Evolutionary conservation across 352 stramenopile species (phyloP).

Genomic region (Phytophthora palmivora): DNA sequence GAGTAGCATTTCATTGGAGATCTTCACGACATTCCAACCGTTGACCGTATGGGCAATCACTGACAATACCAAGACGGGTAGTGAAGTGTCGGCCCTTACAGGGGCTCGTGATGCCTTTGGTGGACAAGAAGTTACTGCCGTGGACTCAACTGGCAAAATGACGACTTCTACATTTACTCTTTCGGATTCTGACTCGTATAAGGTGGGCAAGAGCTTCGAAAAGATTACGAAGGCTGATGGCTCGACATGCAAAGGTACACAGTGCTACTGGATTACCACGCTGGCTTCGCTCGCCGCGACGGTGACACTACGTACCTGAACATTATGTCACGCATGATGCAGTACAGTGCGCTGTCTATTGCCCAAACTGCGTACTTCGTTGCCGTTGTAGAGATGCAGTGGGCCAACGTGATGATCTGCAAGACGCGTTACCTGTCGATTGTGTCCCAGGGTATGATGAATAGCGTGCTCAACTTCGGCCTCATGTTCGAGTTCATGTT

Average conservation of each 20-base stretch:
- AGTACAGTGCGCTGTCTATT: constrained; percentile 83
- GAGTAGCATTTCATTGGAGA: constrained; percentile 54
- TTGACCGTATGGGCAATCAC: constrained; percentile 82
- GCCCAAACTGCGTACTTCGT: constrained; percentile 91
- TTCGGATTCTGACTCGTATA: constrained; percentile 47
- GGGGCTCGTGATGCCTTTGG: constrained; percentile 51
- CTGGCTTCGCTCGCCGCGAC: constrained; percentile 53
- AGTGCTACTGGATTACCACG: constrained; percentile 71
- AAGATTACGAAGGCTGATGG: constrained; percentile 50
- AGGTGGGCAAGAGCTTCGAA: constrained; percentile 55
- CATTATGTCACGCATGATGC: constrained; percentile 89
- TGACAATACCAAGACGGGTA: constrained; percentile 28
- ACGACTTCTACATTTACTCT: constrained; percentile 42
- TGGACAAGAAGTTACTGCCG: constrained; percentile 37
- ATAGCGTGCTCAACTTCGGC: constrained; percentile 93
- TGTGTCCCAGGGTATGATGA: constrained; percentile 92
- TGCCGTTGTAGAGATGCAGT: constrained; percentile 90
- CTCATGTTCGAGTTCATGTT: constrained; percentile 94
- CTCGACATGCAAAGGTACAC: constrained; percentile 37
- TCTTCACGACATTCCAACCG: constrained; percentile 77
- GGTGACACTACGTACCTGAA: constrained; percentile 57
- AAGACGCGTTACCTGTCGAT: constrained; percentile 94
- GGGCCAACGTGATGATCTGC: constrained; percentile 92
- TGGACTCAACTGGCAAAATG: constrained; percentile 46
- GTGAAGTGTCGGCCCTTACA: constrained; percentile 38